These are phyloP conservation scores for Rhazya stricta DNA, from an alignment of 257 asterid species.

Conservation along the genomic window DNA sequence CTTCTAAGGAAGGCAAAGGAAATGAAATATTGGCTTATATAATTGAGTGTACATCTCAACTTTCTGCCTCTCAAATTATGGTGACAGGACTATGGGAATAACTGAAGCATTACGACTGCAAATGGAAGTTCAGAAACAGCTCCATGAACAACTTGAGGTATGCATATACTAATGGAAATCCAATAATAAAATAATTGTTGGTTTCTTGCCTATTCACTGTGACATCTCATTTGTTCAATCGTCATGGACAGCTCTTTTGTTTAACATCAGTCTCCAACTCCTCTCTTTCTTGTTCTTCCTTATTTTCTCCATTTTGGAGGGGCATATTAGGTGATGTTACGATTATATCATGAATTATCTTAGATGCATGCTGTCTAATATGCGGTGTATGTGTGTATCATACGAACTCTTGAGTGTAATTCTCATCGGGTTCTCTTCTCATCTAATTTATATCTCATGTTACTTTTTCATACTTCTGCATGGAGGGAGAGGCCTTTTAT, in stretches of 20 bases:
- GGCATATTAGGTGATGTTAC: background rate
- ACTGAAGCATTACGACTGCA: conserved; percentile 80
- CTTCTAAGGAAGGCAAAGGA: background rate
- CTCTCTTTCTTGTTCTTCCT: background rate
- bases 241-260: background rate
- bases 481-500: background rate
- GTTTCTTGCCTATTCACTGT: background rate
- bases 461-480: too few relatives aligned
- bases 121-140: conserved; percentile 90
- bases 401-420: background rate
- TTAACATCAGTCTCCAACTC: background rate
- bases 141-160: conserved; percentile 95
- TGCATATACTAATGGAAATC: conserved; percentile 5
- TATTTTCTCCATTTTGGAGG: background rate
- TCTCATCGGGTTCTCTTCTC: background rate
- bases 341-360: background rate
- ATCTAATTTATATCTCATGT: too few relatives aligned
- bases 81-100: conserved; percentile 65
- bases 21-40: background rate
- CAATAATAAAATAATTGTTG: background rate
- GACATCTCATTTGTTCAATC: background rate
- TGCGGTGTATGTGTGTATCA: too few relatives aligned
- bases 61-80: conserved; percentile 6
- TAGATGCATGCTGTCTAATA: too few relatives aligned
- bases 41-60: conserved; percentile 1